A percentile compares a stretch with the other conserved stretches of the same genome.
These are phyloP conservation scores for Acer saccharum DNA, from an alignment of 345 rosid species.

Conservation along the genomic window DNA sequence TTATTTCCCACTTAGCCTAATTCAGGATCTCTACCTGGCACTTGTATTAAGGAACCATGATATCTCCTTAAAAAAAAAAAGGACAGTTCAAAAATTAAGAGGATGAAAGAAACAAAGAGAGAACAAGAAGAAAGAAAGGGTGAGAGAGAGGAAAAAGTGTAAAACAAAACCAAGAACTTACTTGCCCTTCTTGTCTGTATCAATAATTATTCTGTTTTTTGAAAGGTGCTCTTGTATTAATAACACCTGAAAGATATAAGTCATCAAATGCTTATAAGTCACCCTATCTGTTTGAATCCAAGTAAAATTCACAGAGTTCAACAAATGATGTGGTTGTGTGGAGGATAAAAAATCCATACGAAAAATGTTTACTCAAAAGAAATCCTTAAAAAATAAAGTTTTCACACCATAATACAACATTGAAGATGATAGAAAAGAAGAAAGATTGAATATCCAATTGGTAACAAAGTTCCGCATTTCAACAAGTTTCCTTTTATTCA, in stretches of 20 bases:
- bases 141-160: neutral
- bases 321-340: neutral
- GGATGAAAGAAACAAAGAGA: neutral
- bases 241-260: conserved; percentile 63
- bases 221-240: conserved; percentile 96
- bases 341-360: too few relatives aligned
- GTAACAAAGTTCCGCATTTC: neutral
- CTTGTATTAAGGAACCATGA: neutral
- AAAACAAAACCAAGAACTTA: conserved; percentile 44
- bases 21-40: neutral
- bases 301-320: neutral
- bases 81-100: neutral
- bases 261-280: neutral
- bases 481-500: neutral
- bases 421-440: neutral
- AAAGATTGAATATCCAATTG: neutral
- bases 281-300: neutral
- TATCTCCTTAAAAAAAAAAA: neutral
- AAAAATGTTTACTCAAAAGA: too few relatives aligned
- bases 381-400: neutral
- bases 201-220: conserved; percentile 90
- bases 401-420: neutral
- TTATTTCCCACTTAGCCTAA: too few relatives aligned
- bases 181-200: conserved; percentile 92
- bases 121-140: neutral